Evolutionary conservation across 257 asterid species (phyloP).

Genomic region (Fraxinus americana): DNA sequence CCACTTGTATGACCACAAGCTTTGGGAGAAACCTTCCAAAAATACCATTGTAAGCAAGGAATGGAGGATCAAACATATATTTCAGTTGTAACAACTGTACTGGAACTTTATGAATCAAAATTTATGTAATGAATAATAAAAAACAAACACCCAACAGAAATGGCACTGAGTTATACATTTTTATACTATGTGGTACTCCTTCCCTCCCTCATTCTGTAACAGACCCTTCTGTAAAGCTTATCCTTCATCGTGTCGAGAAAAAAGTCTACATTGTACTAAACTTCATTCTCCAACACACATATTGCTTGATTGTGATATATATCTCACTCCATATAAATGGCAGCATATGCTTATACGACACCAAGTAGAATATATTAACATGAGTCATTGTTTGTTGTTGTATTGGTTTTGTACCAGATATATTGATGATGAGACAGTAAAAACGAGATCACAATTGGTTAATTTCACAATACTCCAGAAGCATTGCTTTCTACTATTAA

Average conservation of each 20-base stretch:
- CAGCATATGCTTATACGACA: not conserved
- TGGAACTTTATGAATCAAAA: conserved; percentile 5
- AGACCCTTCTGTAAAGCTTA: not conserved
- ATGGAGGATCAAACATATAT: conserved; percentile 11
- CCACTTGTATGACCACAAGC: conserved; percentile 98
- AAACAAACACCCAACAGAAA: not conserved
- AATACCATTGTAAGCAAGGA: conserved; percentile 21
- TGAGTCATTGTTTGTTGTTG: not conserved
- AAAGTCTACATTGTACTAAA: not conserved
- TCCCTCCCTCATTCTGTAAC: not conserved
- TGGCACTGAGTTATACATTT: conserved; percentile 6
- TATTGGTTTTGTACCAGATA: not conserved
- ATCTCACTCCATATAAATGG: not conserved
- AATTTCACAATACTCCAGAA: conserved; percentile 18
- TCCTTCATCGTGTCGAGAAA: not conserved
- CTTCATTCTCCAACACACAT: not conserved
- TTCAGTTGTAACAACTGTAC: not conserved
- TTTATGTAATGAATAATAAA: not conserved
- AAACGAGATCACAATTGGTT: not conserved
- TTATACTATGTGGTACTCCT: not conserved
- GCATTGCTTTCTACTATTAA: not conserved
- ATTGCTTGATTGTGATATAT: not conserved
- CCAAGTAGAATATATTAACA: not conserved
- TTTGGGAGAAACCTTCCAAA: conserved; percentile 78
- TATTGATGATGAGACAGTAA: not conserved